phyloP scores from a whole-genome alignment of 2,329 filamentous ascomycete species.

The Acrocalymma vagum region DNA sequence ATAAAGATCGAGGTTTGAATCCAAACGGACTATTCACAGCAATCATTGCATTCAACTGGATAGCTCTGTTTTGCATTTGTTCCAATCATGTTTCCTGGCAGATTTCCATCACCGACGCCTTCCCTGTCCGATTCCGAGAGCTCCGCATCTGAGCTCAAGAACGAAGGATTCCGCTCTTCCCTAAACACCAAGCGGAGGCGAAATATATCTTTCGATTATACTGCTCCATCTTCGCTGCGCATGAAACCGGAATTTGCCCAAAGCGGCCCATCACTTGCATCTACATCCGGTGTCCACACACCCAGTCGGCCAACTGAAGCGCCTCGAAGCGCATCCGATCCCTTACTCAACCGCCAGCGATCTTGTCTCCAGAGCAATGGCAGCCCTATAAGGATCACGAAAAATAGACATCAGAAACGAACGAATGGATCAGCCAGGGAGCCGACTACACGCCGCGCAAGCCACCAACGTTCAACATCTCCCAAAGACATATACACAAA shows the following conservation, averaged over 20 bases:
- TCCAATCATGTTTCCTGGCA: conserved; percentile 6
- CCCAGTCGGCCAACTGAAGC: too few species aligned
- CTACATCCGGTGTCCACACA: neutral
- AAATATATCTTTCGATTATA: conserved; percentile 1
- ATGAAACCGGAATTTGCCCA: conserved; percentile 6
- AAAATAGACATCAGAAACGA: too few species aligned
- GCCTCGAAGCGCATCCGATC: conserved; percentile 5
- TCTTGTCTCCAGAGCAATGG: too few species aligned
- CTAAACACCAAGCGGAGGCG: neutral
- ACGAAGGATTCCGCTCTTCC: neutral
- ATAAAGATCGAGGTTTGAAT: neutral
- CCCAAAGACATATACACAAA: too few species aligned
- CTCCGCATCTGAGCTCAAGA: too few species aligned
- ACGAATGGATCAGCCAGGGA: conserved; percentile 1
- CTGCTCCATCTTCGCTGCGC: neutral
- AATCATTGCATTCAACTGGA: neutral
- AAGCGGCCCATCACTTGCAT: conserved; percentile 4
- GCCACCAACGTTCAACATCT: neutral
- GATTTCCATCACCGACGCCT: conserved; percentile 9
- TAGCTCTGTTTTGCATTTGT: neutral
- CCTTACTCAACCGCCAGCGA: neutral
- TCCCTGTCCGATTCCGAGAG: too few species aligned
- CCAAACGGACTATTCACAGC: neutral
- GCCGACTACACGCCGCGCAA: neutral
- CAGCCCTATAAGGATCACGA: too few species aligned